Conservation (phyloP, 495 filamentous ascomycete species). For the Rostrohypoxylon terebratum region DNA sequence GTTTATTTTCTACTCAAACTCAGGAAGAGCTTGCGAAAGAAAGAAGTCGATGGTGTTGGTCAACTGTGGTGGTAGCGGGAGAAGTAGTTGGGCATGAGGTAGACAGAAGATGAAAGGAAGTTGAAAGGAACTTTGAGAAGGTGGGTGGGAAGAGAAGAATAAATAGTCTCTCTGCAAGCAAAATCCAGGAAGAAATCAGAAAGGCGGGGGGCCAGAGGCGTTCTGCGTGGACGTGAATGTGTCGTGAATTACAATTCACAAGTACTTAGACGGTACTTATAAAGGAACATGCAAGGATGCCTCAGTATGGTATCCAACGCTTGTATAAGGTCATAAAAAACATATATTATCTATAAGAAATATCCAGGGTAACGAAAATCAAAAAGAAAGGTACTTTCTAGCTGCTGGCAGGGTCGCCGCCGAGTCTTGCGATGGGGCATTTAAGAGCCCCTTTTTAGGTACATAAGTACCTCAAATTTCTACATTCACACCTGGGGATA, state of each 20-base stretch:
- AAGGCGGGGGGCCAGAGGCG: background rate
- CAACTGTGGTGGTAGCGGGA: background rate
- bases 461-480: background rate
- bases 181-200: background rate
- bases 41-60: no score
- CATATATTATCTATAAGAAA: no score
- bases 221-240: background rate
- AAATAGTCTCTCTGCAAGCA: background rate
- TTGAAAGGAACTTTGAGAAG: background rate
- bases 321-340: background rate
- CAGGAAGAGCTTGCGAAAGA: no score
- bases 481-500: background rate
- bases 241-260: background rate
- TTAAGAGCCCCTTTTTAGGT: background rate
- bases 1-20: no score
- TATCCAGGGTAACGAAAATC: background rate
- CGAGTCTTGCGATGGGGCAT: background rate
- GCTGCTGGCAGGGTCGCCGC: background rate
- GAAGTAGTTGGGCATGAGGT: background rate
- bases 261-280: background rate
- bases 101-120: background rate
- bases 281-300: background rate
- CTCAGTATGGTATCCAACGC: background rate
- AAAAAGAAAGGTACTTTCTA: background rate
- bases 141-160: background rate